Evolutionary conservation across 176 grass and related monocot genomes (phyloP).

Genomic region (Microstegium vimineum): DNA sequence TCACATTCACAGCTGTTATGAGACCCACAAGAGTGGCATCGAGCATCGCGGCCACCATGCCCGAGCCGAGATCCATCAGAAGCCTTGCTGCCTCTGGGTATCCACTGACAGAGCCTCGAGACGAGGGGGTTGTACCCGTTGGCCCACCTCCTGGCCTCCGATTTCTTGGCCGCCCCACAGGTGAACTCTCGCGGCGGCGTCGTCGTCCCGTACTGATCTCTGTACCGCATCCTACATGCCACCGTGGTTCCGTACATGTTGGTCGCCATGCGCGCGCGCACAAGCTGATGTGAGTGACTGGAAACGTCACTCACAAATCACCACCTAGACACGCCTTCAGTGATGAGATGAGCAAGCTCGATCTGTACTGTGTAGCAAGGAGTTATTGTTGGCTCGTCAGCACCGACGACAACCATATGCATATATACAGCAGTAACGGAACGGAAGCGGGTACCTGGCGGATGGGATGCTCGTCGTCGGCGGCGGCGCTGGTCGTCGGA

Average conservation of each 20-base stretch:
- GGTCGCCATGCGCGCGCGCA: too few relatives aligned
- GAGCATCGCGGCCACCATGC: slow-evolving; percentile 9
- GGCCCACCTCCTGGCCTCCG: slow-evolving; percentile 37
- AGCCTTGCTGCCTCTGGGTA: neutral
- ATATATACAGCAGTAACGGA: neutral
- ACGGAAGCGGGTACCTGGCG: neutral
- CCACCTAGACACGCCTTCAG: neutral
- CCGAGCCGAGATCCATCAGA: slow-evolving; percentile 13
- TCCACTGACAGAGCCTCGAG: slow-evolving; percentile 30
- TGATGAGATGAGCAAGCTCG: neutral
- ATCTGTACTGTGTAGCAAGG: neutral
- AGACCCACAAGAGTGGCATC: slow-evolving; percentile 45
- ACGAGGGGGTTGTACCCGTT: slow-evolving; percentile 30
- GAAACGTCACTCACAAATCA: neutral
- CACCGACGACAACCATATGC: too few relatives aligned
- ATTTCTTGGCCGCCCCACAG: slow-evolving; percentile 33
- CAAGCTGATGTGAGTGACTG: neutral
- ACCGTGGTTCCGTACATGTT: slow-evolving; percentile 29
- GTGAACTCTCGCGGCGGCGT: slow-evolving; percentile 17
- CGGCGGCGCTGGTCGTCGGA: neutral
- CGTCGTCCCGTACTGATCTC: slow-evolving; percentile 20
- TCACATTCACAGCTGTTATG: slow-evolving; percentile 29
- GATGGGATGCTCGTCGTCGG: neutral
- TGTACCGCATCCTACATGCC: slow-evolving; percentile 23
- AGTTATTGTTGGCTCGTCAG: neutral